phyloP scores from a whole-genome alignment of 306 rosid species.

The Glycine tomentella region DNA sequence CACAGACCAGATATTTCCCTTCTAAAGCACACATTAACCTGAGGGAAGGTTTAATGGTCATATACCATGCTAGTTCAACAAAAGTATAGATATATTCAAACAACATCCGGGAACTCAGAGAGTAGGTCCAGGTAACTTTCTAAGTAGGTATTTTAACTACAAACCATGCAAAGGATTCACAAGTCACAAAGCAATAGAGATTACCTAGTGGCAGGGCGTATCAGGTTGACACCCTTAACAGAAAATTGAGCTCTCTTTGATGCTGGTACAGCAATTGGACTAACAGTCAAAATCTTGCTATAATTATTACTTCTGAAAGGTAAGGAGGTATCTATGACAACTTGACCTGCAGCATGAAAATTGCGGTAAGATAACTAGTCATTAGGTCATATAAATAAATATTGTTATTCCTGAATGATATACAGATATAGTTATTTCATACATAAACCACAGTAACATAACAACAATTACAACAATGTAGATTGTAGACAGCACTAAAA shows the following conservation, averaged over 20 bases:
- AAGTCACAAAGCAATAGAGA: slow-evolving; percentile 29
- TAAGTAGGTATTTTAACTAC: slow-evolving; percentile 22
- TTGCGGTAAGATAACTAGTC: slow-evolving; percentile 38
- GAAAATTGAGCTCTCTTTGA: slow-evolving; percentile 72
- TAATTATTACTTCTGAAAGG: slow-evolving; percentile 64
- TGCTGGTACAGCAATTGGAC: slow-evolving; percentile 81
- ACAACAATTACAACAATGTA: slow-evolving; percentile 5
- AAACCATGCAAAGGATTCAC: no score
- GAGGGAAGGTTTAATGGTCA: slow-evolving; percentile 51
- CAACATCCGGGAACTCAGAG: slow-evolving; percentile 16
- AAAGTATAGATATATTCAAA: slow-evolving; percentile 1
- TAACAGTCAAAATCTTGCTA: slow-evolving; percentile 69
- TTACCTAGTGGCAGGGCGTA: slow-evolving; percentile 72
- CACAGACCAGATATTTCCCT: slow-evolving; percentile 73
- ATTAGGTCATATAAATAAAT: slow-evolving; percentile 35
- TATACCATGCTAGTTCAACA: slow-evolving; percentile 21
- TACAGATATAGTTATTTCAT: background rate
- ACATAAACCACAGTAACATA: slow-evolving; percentile 22
- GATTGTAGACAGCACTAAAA: slow-evolving; percentile 26
- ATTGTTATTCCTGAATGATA: slow-evolving; percentile 11
- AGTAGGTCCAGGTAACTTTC: slow-evolving; percentile 28
- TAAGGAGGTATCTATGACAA: slow-evolving; percentile 74
- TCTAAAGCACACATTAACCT: slow-evolving; percentile 86
- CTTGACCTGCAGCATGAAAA: slow-evolving; percentile 71
- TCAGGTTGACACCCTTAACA: slow-evolving; percentile 79